Evolutionary conservation across 345 rosid genomes (phyloP), one percentile per base, ranked within the genome.

Genomic region (Euclidium syriacum): DNA sequence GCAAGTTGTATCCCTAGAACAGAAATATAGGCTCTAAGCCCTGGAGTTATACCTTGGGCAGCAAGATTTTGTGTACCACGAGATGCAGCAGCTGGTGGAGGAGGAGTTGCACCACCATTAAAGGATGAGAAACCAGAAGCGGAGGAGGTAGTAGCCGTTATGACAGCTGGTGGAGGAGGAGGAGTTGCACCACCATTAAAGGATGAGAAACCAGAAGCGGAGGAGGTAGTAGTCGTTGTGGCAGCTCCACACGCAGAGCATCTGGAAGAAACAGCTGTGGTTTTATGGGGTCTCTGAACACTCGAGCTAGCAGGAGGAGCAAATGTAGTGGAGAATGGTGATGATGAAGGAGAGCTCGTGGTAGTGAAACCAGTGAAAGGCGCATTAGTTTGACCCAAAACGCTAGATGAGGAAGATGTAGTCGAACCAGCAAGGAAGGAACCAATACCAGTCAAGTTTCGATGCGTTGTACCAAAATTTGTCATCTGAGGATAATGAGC

Each of bases 171-270:
- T 30, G 10, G 1, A 7, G 34, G 10, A 30, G n/a, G n/a, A n/a
- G 34, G 34, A 9, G 11, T 30, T 30, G 34, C 10, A 11, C 10
- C 34, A 30, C 34, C 10, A 7, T 30, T 30, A 11, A 30, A 30
- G 34, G 7, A 7, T 9, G 10, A 30, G 10, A 1, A 11, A 30
- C 10, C 34, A 30, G 10, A 7, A 30, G 34, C 34, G 10, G 34
- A 30, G 34, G 64, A 14, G 57, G 49, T 56, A 66, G 30, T n/a
- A n/a, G n/a, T n/a, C n/a, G n/a, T 56, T 18, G 33, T 56, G 46
- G 71, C n/a, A n/a, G n/a, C 56, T 55, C 63, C 71, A 56, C 71
- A 65, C 8, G 71, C 64, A 1, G 64, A 55, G 48, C 64, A 66
- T 36, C 63, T 40, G 2, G 57, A 29, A 47, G 64, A 25, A 25